These are phyloP conservation scores for Raphanus hybrid DNA, from an alignment of 441 rosid species.

Conservation along the genomic window DNA sequence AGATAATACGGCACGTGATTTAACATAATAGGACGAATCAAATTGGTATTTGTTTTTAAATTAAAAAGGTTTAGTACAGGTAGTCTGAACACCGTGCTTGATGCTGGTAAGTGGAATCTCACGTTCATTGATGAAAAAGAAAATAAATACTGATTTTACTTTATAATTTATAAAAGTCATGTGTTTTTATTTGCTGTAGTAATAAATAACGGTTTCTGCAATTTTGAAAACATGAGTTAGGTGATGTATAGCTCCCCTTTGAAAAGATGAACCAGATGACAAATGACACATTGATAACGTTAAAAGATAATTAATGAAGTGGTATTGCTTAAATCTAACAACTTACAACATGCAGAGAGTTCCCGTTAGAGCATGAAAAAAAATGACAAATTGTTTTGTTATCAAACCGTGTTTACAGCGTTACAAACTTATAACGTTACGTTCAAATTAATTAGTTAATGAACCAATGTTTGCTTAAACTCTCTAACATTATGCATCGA, in stretches of 20 bases:
- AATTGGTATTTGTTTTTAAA: neutral
- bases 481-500: neutral
- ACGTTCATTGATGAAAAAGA: neutral
- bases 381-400: slow-evolving; percentile 11
- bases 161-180: neutral
- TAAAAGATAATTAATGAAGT: slow-evolving; percentile 11
- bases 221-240: neutral
- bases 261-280: slow-evolving; percentile 14
- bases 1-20: slow-evolving; percentile 23
- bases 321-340: neutral
- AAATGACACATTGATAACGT: slow-evolving; percentile 18
- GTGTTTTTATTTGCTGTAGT: neutral
- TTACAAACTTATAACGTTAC: slow-evolving; percentile 28
- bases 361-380: slow-evolving; percentile 14
- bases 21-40: slow-evolving; percentile 14
- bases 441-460: slow-evolving; percentile 14
- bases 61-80: neutral
- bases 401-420: neutral
- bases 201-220: neutral
- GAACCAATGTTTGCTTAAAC: slow-evolving; percentile 12
- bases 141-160: neutral
- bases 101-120: slow-evolving; percentile 21
- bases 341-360: neutral
- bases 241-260: neutral
- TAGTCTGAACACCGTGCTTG: slow-evolving; percentile 28